Conservation (phyloP, 208 protist species). For the Leishmania mexicana region DNA sequence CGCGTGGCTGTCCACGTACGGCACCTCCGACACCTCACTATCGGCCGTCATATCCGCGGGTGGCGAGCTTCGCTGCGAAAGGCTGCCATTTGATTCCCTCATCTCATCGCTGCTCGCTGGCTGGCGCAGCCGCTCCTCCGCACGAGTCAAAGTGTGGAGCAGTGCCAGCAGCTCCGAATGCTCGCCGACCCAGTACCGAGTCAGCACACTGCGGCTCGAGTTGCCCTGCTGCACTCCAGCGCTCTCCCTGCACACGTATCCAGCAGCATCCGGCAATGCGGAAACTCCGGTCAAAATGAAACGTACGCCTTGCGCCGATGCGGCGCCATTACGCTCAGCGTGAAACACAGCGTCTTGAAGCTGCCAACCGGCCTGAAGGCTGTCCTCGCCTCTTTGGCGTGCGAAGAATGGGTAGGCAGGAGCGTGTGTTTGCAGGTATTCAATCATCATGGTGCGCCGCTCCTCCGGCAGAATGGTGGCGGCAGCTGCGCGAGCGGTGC, state of each 20-base stretch:
- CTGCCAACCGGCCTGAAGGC: not conserved
- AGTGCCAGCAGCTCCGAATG: constrained; percentile 35
- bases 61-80: constrained; percentile 4
- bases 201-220: constrained; percentile 38
- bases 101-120: not conserved
- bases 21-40: constrained; percentile 6
- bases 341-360: constrained; percentile 30
- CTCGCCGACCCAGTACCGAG: constrained; percentile 40
- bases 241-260: not conserved
- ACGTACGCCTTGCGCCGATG: constrained; percentile 25
- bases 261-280: not conserved
- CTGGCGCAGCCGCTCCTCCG: constrained; percentile 25
- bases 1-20: constrained; percentile 56
- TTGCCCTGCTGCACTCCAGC: constrained; percentile 6
- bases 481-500: not conserved
- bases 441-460: constrained; percentile 27
- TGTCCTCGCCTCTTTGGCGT: not conserved
- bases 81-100: constrained; percentile 12
- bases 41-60: not conserved
- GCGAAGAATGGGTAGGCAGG: constrained; percentile 45
- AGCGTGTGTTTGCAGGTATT: constrained; percentile 37
- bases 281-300: constrained; percentile 43
- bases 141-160: constrained; percentile 38
- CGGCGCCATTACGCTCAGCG: constrained; percentile 7
- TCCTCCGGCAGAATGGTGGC: constrained; percentile 25